Evolutionary conservation across 140 eudicot species (phyloP), one percentile per base, ranked within the genome.

Genomic region (Cichorium intybus): DNA sequence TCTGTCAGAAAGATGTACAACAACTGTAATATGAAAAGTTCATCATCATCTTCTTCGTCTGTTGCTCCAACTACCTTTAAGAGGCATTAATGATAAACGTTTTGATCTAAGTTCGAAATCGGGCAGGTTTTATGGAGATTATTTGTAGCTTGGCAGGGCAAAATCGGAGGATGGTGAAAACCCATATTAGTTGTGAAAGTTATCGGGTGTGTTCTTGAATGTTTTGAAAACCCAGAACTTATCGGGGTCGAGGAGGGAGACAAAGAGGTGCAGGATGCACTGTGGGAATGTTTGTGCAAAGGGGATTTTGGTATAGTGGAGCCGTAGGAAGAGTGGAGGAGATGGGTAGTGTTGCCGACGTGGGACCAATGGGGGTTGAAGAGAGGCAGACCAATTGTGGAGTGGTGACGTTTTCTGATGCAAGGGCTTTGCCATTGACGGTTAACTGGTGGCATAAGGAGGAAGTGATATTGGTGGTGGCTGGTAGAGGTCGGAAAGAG

Each of bases 281-380:
- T 95, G 2, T 89, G 88, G 95, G 92, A 89, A 46, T 60, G 79
- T 17, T 68, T 46, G 7, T 48, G 69, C 26, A 54, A 53, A 37
- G 97, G 97, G 39, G 82, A 75, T 3, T 89, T 89, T 52, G 97
- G 97, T 2, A 56, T 89, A 4, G 81, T 89, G 73, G 84, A 63
- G 68, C 72, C 89, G 0, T 95, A 89, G 80, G 86, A 86, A 24
- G 80, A 34, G 10, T 90, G 97, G 97, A 65, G 51, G 10, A 75
- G 81, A 56, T 91, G 97, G 97, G 96, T 91, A 41, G 97, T 82
- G 62, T 51, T 91, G 71, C 97, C 97, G 0, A 80, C 82, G 12
- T 90, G 97, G 97, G 70, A 43, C 96, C 95, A 0, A 74, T 91
- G 52, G 35, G 79, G 58, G 49, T 15, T 91, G 80, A 70, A 66